Base-by-base conservation (phyloP, 139 green algal genomes). In the Ostreobium quekettii region DNA sequence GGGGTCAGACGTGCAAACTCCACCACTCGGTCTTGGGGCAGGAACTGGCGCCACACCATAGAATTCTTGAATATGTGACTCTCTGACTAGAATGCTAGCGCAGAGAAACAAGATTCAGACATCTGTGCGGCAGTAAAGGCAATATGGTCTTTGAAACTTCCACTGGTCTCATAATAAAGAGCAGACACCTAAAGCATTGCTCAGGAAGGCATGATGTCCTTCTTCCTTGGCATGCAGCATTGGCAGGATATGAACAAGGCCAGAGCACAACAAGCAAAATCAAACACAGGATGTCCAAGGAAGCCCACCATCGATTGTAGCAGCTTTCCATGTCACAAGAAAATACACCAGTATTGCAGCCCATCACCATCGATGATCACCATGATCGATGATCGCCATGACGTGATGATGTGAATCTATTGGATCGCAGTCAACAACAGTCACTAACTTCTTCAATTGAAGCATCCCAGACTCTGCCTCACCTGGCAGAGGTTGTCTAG, bases 401-500 rank as follows among this genome's bases (percentile, higher is more conserved):
- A 15, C 26, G 15, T 22, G n/a, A 63, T 22, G 56, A 33, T 33
- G 8, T 24, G 28, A 33, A 33, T 22, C 7, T 7, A 33, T 31
- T 7, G n/a, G n/a, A 33, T 7, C 8, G 28, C 15, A 4, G 11
- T 19, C 19, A 26, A 26, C 11, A 26, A 53, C 11, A 11, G 11
- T 53, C 19, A 53, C 15, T 26, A 53, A 19, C 42, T 11, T 26
- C 42, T 39, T 19, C 4, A 66, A 48, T 38, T 5, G 29, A 19
- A 5, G 29, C 26, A 19, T 15, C n/a, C 26, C 32, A 39, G 47
- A 7, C 47, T 26, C 7, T 28, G 6, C 8, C 30, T 5, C 56
- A 89, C 84, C 81, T 92, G 87, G 62, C 91, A 97, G 6, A 99
- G 77, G 82, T 98, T 99, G 72, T 96, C 89, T 38, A 99, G 82